phyloP scores from a whole-genome alignment of 257 asterid genomes.

The Mitragyna speciosa region DNA sequence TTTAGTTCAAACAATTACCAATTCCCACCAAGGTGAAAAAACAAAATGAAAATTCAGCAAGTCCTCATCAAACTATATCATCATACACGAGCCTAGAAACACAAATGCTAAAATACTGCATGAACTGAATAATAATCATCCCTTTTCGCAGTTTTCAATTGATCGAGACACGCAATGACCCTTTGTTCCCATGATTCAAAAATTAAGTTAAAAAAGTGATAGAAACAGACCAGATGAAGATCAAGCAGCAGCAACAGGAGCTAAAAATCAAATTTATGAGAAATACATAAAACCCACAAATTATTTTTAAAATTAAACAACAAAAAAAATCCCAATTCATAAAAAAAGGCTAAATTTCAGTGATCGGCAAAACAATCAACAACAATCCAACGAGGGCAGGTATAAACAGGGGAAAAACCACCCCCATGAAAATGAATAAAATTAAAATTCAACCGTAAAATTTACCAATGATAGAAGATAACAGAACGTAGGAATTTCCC shows the following conservation, averaged over 20 bases:
- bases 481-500: neutral
- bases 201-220: neutral
- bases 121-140: too few species aligned
- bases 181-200: neutral
- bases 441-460: neutral
- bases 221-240: neutral
- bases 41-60: too few species aligned
- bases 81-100: too few species aligned
- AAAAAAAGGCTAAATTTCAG: neutral
- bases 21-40: too few species aligned
- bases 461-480: neutral
- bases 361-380: constrained; percentile 1
- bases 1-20: too few species aligned
- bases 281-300: neutral
- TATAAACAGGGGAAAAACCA: neutral
- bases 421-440: too few species aligned
- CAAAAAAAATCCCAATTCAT: neutral
- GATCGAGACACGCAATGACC: neutral
- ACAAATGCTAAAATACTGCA: too few species aligned
- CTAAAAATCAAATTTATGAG: neutral
- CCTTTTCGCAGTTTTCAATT: too few species aligned
- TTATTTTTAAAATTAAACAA: too few species aligned
- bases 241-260: neutral
- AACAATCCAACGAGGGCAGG: neutral
- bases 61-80: too few species aligned